Evolutionary conservation across 805 yeast genomes (phyloP), one percentile per base, ranked within the genome.

Genomic region (Kodamaea hsintzibuensis): DNA sequence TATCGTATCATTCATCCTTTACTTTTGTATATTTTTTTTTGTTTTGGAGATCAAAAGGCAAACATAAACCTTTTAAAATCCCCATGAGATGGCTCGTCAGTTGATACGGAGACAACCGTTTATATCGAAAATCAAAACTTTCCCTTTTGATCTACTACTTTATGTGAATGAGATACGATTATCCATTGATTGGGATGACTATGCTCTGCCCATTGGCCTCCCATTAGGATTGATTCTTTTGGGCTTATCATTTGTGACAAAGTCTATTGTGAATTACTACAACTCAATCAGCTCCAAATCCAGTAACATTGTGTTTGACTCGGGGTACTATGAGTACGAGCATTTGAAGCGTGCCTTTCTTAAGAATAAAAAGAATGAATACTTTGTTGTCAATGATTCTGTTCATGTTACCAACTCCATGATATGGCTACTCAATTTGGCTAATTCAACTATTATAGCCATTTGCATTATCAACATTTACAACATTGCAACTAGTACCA

Each of bases 161-260:
- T 69, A 66, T 51, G 27, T 71, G 48, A 72, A 75, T 52, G 80
- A 76, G 53, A 38, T 63, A n/a, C 56, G 69, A 18, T 56, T 69
- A 16, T 70, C 77, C 3, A 72, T 76, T 13, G 79, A 74, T 33
- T 76, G 79, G 80, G 79, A 76, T 54, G 69, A 67, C 39, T 70
- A 71, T 52, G 57, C 67, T 22, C 58, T 62, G 3, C 57, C 69
- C 1, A 49, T 69, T 2, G 71, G 74, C 4, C 52, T 73, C n/a
- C 73, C 74, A 0, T 42, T 65, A 9, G 77, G 77, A 1, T 53
- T 62, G 6, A 38, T 55, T 8, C 54, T 68, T n/a, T 54, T 67
- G 6, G 45, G 58, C 3, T 25, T 60, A 1, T 65, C 59, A 30
- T 49, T 67, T 13, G 46, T 67, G n/a, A 48, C 63, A 42, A 64